Evolutionary conservation across 345 rosid genomes (phyloP).

Genomic region (Pelargonium nanum): DNA sequence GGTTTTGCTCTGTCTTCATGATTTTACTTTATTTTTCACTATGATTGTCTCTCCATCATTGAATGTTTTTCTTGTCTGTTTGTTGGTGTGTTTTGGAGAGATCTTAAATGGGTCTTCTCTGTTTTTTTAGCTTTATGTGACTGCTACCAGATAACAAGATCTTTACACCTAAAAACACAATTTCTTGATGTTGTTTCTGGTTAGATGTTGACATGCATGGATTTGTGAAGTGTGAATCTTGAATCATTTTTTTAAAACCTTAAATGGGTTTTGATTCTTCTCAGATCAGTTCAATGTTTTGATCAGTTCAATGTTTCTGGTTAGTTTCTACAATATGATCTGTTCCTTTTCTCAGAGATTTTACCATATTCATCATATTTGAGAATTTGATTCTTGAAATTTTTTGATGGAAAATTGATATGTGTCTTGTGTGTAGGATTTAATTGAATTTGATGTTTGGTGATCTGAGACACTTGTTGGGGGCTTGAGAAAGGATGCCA

Average conservation of each 20-base stretch:
- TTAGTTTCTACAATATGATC: neutral
- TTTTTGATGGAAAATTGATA: constrained; percentile 8
- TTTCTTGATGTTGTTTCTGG: constrained; percentile 1
- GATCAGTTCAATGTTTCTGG: neutral
- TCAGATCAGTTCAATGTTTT: neutral
- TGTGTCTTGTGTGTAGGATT: constrained; percentile 29
- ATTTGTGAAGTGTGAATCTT: neutral
- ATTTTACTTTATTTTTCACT: neutral
- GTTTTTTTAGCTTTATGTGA: constrained; percentile 2
- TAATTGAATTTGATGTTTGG: constrained; percentile 8
- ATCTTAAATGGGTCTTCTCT: constrained; percentile 12
- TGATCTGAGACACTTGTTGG: constrained; percentile 23
- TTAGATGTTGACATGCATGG: neutral
- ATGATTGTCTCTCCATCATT: neutral
- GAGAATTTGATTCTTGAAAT: neutral
- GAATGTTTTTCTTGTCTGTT: neutral
- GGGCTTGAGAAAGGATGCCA: constrained; percentile 86
- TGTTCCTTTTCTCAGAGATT: neutral
- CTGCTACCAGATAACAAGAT: constrained; percentile 5
- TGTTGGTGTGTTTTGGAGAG: neutral
- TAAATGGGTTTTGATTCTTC: neutral
- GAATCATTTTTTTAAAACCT: neutral
- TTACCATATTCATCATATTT: neutral
- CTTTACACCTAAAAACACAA: constrained; percentile 8
- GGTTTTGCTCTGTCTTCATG: constrained; percentile 1